A percentile compares a stretch with the other conserved stretches of the same genome.
These are phyloP conservation scores for Gossypium anomalum DNA, from an alignment of 345 rosid genomes.

Conservation along the genomic window DNA sequence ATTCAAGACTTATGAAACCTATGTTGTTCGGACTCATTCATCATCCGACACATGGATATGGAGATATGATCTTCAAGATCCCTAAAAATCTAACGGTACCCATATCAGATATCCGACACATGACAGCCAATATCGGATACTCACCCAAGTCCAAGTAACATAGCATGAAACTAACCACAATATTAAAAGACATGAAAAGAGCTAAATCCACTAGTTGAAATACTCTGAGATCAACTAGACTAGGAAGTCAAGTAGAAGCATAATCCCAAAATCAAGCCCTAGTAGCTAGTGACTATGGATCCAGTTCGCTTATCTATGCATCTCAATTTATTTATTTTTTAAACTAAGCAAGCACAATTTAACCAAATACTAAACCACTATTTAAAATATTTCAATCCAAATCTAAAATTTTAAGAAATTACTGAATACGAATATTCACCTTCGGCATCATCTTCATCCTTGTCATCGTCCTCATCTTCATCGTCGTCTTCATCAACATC, in stretches of 20 bases:
- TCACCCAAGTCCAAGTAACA: too few relatives aligned
- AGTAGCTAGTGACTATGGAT: neutral
- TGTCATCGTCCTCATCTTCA: slow-evolving; percentile 54
- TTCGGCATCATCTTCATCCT: slow-evolving; percentile 53
- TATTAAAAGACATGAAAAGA: neutral
- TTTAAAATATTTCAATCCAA: neutral
- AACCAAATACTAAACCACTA: neutral
- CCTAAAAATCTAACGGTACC: too few relatives aligned
- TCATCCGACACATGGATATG: too few relatives aligned
- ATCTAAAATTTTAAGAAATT: neutral
- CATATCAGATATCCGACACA: too few relatives aligned
- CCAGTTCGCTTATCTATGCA: neutral
- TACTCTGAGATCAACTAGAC: neutral
- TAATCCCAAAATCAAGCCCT: neutral
- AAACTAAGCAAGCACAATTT: neutral
- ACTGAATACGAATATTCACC: slow-evolving; percentile 24
- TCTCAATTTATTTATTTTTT: too few relatives aligned
- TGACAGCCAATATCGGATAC: too few relatives aligned
- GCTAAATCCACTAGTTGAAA: neutral
- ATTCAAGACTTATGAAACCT: neutral
- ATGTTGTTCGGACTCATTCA: too few relatives aligned
- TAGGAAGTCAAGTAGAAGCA: neutral
- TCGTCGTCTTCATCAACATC: slow-evolving; percentile 59
- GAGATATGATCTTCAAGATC: too few relatives aligned
- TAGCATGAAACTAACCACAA: neutral